These are phyloP conservation scores for cucumber (Cucumis sativus) DNA, from an alignment of 306 rosid genomes.

Conservation along the genomic window DNA sequence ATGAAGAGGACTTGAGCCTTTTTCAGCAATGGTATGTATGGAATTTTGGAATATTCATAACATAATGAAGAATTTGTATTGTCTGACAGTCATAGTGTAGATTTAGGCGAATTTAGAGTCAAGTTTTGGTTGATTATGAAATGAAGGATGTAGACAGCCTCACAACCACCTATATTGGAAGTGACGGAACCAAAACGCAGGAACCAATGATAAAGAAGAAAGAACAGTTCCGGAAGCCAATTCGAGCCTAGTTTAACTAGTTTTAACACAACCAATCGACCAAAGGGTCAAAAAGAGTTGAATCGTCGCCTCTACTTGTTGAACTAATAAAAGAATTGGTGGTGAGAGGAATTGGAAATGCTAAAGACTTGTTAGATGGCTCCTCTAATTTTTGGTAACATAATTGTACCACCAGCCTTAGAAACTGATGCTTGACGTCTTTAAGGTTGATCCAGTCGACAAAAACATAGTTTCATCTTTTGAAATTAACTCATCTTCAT, in stretches of 20 bases:
- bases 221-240: background rate
- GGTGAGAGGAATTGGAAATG: background rate
- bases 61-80: background rate
- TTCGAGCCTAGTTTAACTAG: background rate
- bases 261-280: background rate
- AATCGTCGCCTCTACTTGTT: background rate
- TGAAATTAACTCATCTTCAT: no score
- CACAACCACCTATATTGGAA: background rate
- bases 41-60: background rate
- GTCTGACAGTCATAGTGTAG: background rate
- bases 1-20: background rate
- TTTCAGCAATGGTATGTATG: background rate
- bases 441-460: no score
- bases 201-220: background rate
- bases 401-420: no score
- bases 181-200: background rate
- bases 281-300: background rate
- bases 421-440: no score
- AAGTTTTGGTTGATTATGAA: background rate
- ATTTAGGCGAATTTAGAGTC: background rate
- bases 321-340: background rate
- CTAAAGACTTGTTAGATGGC: background rate
- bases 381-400: no score
- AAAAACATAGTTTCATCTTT: no score
- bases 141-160: background rate